Base-by-base conservation (phyloP, 1,284 basidiomycete genomes). In the Microbotryum saponariae region DNA sequence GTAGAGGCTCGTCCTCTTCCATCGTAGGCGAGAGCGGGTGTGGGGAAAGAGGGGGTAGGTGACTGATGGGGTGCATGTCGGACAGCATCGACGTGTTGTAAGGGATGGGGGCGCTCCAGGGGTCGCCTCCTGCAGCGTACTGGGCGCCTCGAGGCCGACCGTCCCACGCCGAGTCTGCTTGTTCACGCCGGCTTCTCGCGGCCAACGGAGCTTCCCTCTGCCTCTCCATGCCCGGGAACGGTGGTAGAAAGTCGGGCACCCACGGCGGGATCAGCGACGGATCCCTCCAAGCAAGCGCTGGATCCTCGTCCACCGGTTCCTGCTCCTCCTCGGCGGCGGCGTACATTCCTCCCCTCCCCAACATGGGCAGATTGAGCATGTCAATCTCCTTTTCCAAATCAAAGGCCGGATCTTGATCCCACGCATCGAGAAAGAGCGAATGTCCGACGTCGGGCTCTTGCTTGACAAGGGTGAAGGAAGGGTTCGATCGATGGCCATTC, bases 211-310 rank as follows among this genome's bases (percentile, higher is more conserved):
- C 44, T 37, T 63, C 62, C 10, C 50, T 50, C 42, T 70, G 67
- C 8, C 59, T 54, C 31, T 70, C 64, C 23, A 59, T 50, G 10
- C 65, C 68, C 1, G 67, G 67, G 61, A 69, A 71, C 20, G 70
- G 69, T 8, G 69, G 69, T 37, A 71, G 61, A 58, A 66, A 69
- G 1, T 62, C 57, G 29, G 59, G 65, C 5, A 71, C 60, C 12
- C 58, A 66, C 8, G 52, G 9, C 4, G 68, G 62, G 45, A 64
- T 59, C 2, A 58, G 47, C 12, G 57, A 2, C 0, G 57, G 57
- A 55, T 69, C 55, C 33, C 62, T 27, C 66, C 68, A 62, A 0
- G 52, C 44, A 9, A 61, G 59, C 47, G 45, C 54, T 2, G 63
- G 63, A 6, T 55, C 37, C 37, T 46, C 42, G 33, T 59, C 45